Percentiles rank a stretch among this genome's conserved stretches.
Conservation (phyloP, 139 green algal genomes). For the Chlamydomonas applanata region DNA sequence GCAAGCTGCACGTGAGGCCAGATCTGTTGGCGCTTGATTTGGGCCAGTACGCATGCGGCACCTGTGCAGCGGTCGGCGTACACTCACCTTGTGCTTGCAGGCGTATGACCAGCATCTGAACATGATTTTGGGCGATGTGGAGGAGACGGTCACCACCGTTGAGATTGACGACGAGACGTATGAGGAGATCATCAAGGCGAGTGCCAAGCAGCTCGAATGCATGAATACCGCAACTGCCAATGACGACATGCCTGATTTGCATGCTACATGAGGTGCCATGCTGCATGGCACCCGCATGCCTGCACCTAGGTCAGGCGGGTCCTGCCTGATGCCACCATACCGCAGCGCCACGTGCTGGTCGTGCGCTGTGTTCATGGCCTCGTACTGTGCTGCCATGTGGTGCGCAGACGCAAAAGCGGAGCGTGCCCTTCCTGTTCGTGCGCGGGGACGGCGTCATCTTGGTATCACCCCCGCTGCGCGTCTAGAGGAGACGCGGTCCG, state of each 20-base stretch:
- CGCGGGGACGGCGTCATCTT: constrained; percentile 94
- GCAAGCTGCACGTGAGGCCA: constrained; percentile 87
- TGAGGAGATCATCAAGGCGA: constrained; percentile 97
- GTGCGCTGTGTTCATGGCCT: neutral
- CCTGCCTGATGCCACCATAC: neutral
- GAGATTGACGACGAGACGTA: constrained; percentile 99
- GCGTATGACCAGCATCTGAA: constrained; percentile 99
- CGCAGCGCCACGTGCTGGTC: neutral
- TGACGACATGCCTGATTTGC: neutral
- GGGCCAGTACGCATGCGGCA: too few species aligned
- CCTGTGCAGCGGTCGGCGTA: neutral
- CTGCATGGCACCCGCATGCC: neutral
- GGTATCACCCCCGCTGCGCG: constrained; percentile 82
- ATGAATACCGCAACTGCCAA: neutral
- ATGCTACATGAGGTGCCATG: constrained; percentile 7
- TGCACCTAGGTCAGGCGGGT: neutral
- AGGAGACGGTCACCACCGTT: constrained; percentile 93
- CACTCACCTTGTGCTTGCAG: constrained; percentile 44
- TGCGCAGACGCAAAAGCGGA: constrained; percentile 87
- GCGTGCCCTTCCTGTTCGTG: constrained; percentile 93
- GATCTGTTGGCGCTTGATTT: neutral
- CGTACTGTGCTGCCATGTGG: neutral
- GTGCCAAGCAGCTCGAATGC: constrained; percentile 1
- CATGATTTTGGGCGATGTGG: constrained; percentile 98
- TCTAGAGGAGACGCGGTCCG: too few species aligned